These are phyloP conservation scores for Castanea sativa DNA, from an alignment of 306 rosid species.

Conservation along the genomic window DNA sequence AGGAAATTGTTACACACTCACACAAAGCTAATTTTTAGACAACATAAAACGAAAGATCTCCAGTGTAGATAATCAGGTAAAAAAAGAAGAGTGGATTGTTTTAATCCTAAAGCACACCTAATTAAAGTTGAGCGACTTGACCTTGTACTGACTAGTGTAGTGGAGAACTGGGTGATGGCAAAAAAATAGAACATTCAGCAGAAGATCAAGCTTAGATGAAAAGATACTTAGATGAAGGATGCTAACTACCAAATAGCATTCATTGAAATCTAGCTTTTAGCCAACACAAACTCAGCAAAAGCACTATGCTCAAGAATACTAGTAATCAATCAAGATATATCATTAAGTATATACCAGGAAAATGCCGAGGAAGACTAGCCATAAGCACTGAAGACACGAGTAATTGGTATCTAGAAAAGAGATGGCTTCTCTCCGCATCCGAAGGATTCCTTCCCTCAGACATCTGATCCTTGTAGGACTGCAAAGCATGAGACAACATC, in stretches of 20 bases:
- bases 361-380: slow-evolving; percentile 80
- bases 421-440: slow-evolving; percentile 46
- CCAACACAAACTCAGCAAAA: neutral
- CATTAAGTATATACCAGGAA: slow-evolving; percentile 56
- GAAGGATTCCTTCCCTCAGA: slow-evolving; percentile 42
- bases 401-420: slow-evolving; percentile 64
- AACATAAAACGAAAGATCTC: neutral
- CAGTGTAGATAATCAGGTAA: neutral
- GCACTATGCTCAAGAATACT: neutral
- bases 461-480: slow-evolving; percentile 50
- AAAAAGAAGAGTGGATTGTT: neutral
- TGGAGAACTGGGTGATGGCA: neutral
- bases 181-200: neutral
- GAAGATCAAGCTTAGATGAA: neutral
- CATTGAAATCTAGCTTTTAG: neutral
- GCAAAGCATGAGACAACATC: slow-evolving; percentile 68
- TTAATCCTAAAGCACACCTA: neutral
- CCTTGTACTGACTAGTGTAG: neutral
- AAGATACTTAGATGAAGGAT: neutral
- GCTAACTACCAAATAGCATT: neutral
- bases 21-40: neutral
- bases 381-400: slow-evolving; percentile 76
- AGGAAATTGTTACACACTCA: neutral
- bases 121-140: too few relatives aligned
- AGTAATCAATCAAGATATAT: neutral